phyloP scores from a whole-genome alignment of 169 alveolate genomes.

The Theileria equi region DNA sequence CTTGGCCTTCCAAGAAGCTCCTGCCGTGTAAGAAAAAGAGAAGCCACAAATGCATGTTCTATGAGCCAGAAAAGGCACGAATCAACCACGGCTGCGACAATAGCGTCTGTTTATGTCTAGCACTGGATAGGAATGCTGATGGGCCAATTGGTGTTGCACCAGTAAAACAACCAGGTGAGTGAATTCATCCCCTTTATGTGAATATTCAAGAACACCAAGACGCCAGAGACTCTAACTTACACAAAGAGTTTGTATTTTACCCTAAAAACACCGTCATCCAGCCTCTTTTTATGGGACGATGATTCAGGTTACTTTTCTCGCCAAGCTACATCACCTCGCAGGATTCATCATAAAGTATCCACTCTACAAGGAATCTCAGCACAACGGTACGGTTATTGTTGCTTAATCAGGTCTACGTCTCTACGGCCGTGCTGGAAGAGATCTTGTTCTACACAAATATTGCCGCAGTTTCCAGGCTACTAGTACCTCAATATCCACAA shows the following conservation, averaged over 20 bases:
- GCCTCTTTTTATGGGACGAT: constrained; percentile 59
- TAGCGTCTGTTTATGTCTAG: too few relatives aligned
- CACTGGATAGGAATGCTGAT: too few relatives aligned
- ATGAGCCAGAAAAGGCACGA: background rate
- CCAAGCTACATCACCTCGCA: background rate
- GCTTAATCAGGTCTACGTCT: background rate
- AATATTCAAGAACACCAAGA: too few relatives aligned
- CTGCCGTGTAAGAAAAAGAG: constrained; percentile 11
- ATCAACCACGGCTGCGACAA: too few relatives aligned
- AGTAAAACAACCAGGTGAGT: too few relatives aligned
- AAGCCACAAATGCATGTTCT: background rate
- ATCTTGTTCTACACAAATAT: background rate
- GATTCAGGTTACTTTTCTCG: constrained; percentile 55
- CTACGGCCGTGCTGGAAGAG: background rate
- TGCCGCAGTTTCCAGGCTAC: constrained; percentile 44
- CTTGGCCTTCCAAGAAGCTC: constrained; percentile 23
- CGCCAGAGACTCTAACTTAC: too few relatives aligned
- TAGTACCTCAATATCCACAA: constrained; percentile 23
- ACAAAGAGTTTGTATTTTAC: background rate
- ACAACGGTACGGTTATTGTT: constrained; percentile 22
- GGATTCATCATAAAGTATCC: constrained; percentile 53
- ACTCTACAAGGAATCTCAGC: constrained; percentile 43
- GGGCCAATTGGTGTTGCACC: too few relatives aligned
- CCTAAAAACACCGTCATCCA: background rate
- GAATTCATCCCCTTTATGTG: too few relatives aligned